Base-by-base conservation (phyloP, 2,329 filamentous ascomycete species). In the Aureobasidium sp. region DNA sequence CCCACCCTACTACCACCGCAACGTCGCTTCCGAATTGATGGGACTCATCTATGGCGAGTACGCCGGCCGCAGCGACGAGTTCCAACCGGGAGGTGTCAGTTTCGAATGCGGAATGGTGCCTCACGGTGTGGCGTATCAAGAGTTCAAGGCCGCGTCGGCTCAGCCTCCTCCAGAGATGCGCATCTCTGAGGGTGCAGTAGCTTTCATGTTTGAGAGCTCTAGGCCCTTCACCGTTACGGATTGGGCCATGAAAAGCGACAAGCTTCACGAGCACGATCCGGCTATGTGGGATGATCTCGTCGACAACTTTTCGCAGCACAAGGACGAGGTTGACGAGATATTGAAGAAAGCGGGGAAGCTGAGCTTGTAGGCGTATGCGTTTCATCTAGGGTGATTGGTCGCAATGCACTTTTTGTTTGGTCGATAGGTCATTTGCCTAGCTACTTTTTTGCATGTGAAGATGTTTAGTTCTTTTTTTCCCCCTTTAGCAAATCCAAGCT, bases 101-200 rank as follows among this genome's bases (percentile, higher is more conserved):
- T 74, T 71, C 53, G 72, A 74, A 47, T 70, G 72, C 15, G 65
- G 69, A 13, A 70, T 72, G 61, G 71, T 70, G 23, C 72, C 72
- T 8, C 72, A 74, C 57, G 72, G 72, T 33, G 71, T 71, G 4
- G 76, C 76, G 51, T 73, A 73, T 61, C 74, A 77, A 49, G 75
- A 73, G 11, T 78, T 78, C 65, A 74, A 77, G 57, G 70, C 81
- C 21, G 74, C 79, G 17, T 75, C 76, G 45, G 79, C 76, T 2
- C 70, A 80, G 57, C 72, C 82, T 53, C 72, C 73, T 69, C 81
- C 73, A 60, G 76, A 77, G 62, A 77, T 76, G 73, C 69, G 71
- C 49, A 71, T 75, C 9, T 75, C 77, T 45, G 72, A 74, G 60
- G 75, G 74, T 49, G 69, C 72, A 33, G 74, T 76, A 3, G 71